Evolutionary conservation across 495 filamentous ascomycete genomes (phyloP).

Genomic region (Filosporella fistucella): DNA sequence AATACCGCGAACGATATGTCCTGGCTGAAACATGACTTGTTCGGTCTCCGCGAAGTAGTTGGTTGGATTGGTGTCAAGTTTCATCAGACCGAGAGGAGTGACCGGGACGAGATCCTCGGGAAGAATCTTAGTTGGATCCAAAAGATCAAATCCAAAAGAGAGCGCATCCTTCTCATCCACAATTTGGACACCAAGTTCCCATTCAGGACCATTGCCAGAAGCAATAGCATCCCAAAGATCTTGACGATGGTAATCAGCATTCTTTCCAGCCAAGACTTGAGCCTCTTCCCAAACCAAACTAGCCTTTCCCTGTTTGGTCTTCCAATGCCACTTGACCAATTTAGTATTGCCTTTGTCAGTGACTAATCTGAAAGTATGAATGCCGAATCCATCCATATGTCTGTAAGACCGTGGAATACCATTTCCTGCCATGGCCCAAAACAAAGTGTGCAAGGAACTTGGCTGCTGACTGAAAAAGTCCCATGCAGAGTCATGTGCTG

Average conservation of each 20-base stretch:
- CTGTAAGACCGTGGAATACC: constrained; percentile 75
- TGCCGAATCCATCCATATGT: constrained; percentile 92
- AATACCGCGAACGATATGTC: constrained; percentile 81
- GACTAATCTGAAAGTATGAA: constrained; percentile 74
- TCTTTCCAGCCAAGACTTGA: constrained; percentile 73
- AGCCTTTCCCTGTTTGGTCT: constrained; percentile 74
- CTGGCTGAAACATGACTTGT: constrained; percentile 81
- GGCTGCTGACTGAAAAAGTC: constrained; percentile 59
- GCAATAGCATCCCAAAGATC: constrained; percentile 81
- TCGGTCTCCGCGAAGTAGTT: constrained; percentile 87
- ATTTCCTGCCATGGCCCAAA: constrained; percentile 78
- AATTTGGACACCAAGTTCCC: constrained; percentile 79
- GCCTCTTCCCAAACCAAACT: constrained; percentile 89
- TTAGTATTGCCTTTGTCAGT: constrained; percentile 67
- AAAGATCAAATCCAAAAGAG: constrained; percentile 85
- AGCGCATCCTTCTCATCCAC: constrained; percentile 67
- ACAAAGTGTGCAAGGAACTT: constrained; percentile 81
- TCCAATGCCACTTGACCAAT: constrained; percentile 83
- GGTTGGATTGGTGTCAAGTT: constrained; percentile 78
- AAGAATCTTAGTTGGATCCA: constrained; percentile 92
- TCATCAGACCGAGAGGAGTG: constrained; percentile 74
- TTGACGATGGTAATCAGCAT: constrained; percentile 86
- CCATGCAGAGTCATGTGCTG: constrained; percentile 63
- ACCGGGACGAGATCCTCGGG: constrained; percentile 80
- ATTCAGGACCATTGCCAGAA: constrained; percentile 66